Conservation (phyloP, 2,329 filamentous ascomycete genomes). For the Venturia asperata region DNA sequence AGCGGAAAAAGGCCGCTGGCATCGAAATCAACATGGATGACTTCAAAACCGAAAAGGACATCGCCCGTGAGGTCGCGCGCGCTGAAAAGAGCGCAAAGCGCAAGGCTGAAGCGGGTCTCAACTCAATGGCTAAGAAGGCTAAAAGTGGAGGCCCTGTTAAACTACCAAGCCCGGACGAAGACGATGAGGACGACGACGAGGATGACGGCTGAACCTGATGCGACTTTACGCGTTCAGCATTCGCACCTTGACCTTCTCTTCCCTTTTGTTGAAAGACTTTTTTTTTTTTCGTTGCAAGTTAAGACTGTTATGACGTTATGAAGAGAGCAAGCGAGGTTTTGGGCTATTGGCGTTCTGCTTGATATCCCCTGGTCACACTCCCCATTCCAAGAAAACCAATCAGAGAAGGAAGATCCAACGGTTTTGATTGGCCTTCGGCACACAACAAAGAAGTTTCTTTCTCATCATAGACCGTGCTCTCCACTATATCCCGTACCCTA, state of each 20-base stretch:
- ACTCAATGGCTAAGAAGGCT: conserved; percentile 23
- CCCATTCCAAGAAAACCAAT: conserved; percentile 1
- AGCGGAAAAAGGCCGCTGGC: conserved; percentile 49
- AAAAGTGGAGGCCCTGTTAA: conserved; percentile 21
- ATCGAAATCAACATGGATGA: conserved; percentile 28
- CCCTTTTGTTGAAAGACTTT: neutral
- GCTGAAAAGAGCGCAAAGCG: conserved; percentile 40
- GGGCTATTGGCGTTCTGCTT: neutral
- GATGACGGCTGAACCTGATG: conserved; percentile 28
- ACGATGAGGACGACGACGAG: conserved; percentile 33
- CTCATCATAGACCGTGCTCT: neutral
- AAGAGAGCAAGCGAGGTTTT: conserved; percentile 11
- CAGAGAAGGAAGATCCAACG: neutral
- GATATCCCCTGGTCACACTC: conserved; percentile 8
- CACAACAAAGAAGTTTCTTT: neutral
- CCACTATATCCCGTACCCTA: neutral
- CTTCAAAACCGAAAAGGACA: conserved; percentile 34
- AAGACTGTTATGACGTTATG: conserved; percentile 15
- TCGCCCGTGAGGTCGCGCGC: conserved; percentile 24
- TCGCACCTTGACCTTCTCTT: neutral
- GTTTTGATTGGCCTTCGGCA: conserved; percentile 6
- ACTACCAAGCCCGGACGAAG: conserved; percentile 21
- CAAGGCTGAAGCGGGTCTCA: conserved; percentile 40
- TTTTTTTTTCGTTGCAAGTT: neutral
- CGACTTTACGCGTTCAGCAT: neutral